A percentile compares a stretch with the other conserved stretches of the same genome.
Evolutionary conservation across 2,329 filamentous ascomycete genomes (phyloP).

Genomic region (Alternaria sp.): DNA sequence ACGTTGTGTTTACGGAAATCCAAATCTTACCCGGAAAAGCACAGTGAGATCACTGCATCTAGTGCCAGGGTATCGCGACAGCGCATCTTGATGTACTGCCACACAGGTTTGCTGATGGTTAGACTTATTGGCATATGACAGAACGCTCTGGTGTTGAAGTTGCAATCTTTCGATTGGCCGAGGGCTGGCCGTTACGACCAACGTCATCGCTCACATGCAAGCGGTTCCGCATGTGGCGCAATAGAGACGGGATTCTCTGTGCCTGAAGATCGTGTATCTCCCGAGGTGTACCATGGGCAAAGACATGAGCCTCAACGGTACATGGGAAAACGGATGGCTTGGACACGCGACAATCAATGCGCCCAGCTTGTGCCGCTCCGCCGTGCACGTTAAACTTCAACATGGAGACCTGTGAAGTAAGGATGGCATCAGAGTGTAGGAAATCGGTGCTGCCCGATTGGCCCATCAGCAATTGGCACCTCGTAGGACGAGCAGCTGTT

Average conservation of each 20-base stretch:
- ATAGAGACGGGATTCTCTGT: slow-evolving; percentile 14
- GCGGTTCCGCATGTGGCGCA: slow-evolving; percentile 23
- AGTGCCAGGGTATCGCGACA: not conserved
- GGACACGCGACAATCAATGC: slow-evolving; percentile 16
- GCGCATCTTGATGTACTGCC: slow-evolving; percentile 14
- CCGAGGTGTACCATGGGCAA: slow-evolving; percentile 1
- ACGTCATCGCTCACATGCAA: slow-evolving; percentile 19
- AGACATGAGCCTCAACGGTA: not conserved
- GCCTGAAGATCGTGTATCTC: slow-evolving; percentile 18
- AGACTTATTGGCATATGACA: slow-evolving; percentile 8
- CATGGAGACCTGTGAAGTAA: slow-evolving; percentile 6
- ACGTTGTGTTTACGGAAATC: slow-evolving; percentile 2
- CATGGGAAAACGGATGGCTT: not conserved
- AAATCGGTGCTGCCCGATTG: slow-evolving; percentile 27
- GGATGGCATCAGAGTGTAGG: slow-evolving; percentile 15
- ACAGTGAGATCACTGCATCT: slow-evolving; percentile 18
- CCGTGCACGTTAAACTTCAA: slow-evolving; percentile 2
- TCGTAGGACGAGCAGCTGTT: slow-evolving; percentile 14
- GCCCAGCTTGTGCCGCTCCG: slow-evolving; percentile 8
- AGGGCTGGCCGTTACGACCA: slow-evolving; percentile 6
- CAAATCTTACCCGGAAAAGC: slow-evolving; percentile 4
- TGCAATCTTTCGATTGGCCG: slow-evolving; percentile 9
- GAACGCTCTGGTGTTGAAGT: slow-evolving; percentile 10
- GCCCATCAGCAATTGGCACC: slow-evolving; percentile 15
- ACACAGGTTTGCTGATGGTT: not conserved